Conservation (phyloP, 768 basidiomycete genomes). For the Tephrocybe sp. region DNA sequence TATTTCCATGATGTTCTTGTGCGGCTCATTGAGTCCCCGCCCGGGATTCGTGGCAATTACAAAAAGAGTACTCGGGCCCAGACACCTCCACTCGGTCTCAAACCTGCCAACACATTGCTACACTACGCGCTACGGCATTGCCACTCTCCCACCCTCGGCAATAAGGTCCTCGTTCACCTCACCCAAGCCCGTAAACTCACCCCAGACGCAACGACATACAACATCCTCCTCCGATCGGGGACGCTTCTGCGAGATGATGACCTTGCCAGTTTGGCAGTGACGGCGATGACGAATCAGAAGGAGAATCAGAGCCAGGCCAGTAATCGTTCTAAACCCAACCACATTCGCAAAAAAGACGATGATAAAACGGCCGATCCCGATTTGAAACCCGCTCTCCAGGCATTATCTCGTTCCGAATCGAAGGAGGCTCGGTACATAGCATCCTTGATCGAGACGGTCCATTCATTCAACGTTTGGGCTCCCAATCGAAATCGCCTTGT, state of each 20-base stretch:
- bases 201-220: conserved; percentile 53
- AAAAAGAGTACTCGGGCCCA: conserved; percentile 1
- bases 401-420: background rate
- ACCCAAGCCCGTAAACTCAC: conserved; percentile 37
- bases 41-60: conserved; percentile 9
- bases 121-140: conserved; percentile 66
- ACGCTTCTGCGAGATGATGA: conserved; percentile 48
- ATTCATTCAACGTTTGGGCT: conserved; percentile 10
- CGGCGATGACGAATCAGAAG: conserved; percentile 7
- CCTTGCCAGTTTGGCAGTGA: conserved; percentile 38
- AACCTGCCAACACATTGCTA: conserved; percentile 58
- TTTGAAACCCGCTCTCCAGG: conserved; percentile 5
- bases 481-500: conserved; percentile 7
- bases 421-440: background rate
- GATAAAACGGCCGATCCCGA: background rate
- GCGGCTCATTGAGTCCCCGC: conserved; percentile 37
- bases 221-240: conserved; percentile 57
- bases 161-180: conserved; percentile 57
- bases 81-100: conserved; percentile 19
- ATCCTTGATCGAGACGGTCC: background rate
- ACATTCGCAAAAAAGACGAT: no score
- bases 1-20: conserved; percentile 52
- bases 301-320: background rate
- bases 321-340: no score
- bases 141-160: conserved; percentile 48